phyloP scores from a whole-genome alignment of 176 grass and related monocot species.

The Raddia guianensis region DNA sequence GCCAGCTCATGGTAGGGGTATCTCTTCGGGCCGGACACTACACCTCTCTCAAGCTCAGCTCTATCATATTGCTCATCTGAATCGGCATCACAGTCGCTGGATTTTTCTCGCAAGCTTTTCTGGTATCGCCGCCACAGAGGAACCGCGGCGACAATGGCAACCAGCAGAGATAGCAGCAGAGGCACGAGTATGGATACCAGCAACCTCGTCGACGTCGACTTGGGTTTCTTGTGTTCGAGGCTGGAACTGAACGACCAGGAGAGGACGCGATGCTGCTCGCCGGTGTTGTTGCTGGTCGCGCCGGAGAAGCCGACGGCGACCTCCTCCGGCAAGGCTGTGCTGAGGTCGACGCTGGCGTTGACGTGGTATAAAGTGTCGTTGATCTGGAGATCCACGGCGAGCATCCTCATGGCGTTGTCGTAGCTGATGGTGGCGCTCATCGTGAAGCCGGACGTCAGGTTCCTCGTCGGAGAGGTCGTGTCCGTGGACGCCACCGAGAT shows the following conservation, averaged over 20 bases:
- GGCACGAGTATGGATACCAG: too few species aligned
- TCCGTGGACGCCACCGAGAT: background rate
- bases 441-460: background rate
- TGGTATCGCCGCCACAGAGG: too few species aligned
- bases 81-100: too few species aligned
- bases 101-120: too few species aligned
- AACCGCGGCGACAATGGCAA: too few species aligned
- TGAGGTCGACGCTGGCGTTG: conserved; percentile 19
- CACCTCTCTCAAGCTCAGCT: background rate
- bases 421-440: conserved; percentile 29
- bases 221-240: background rate
- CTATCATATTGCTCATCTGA: too few species aligned
- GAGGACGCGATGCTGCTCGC: background rate
- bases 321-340: background rate
- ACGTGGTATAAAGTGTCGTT: background rate
- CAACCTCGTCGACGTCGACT: too few species aligned
- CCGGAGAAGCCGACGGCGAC: conserved; percentile 46
- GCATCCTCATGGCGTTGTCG: background rate
- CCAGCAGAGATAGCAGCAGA: too few species aligned
- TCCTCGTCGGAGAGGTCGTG: background rate
- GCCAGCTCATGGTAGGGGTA: conserved; percentile 27
- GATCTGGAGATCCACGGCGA: conserved; percentile 18
- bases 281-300: background rate
- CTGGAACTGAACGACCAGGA: conserved; percentile 12
- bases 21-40: conserved; percentile 23